Evolutionary conservation across 1,284 basidiomycete species (phyloP).

Genomic region (Clitocybe nebularis): DNA sequence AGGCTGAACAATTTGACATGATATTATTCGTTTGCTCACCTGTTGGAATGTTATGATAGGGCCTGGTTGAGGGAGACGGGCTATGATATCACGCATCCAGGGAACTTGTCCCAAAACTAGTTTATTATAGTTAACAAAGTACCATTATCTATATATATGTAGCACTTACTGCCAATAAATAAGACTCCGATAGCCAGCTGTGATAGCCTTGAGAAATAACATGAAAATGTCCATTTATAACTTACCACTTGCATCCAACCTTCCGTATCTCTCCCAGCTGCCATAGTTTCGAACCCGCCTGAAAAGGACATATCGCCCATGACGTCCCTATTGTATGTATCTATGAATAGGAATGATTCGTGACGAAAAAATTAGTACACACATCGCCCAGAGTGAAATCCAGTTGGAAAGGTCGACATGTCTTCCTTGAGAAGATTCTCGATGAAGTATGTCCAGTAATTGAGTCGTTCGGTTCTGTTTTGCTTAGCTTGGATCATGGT

Average conservation of each 20-base stretch:
- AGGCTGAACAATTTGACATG: background rate
- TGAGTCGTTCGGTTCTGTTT: slow-evolving; percentile 2
- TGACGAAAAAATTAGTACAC: background rate
- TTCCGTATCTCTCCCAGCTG: slow-evolving; percentile 13
- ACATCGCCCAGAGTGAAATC: slow-evolving; percentile 6
- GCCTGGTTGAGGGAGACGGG: slow-evolving; percentile 1
- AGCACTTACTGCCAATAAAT: slow-evolving; percentile 2
- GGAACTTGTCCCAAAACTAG: slow-evolving; percentile 8
- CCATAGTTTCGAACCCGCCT: slow-evolving; percentile 16
- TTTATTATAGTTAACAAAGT: background rate
- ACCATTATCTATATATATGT: background rate
- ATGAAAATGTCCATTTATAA: background rate
- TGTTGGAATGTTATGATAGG: slow-evolving; percentile 7
- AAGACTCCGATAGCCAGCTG: background rate
- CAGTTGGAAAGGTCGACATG: slow-evolving; percentile 3
- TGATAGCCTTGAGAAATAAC: background rate
- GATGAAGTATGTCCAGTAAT: slow-evolving; percentile 2
- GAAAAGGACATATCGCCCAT: slow-evolving; percentile 19
- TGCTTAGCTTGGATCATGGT: background rate
- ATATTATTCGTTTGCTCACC: slow-evolving; percentile 1
- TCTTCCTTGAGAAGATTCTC: background rate
- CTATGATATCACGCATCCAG: slow-evolving; percentile 6
- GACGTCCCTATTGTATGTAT: slow-evolving; percentile 10
- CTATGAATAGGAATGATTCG: background rate
- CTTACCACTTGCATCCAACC: slow-evolving; percentile 16